phyloP scores from a whole-genome alignment of 2,329 filamentous ascomycete genomes.

The Coniochaeta sp. region DNA sequence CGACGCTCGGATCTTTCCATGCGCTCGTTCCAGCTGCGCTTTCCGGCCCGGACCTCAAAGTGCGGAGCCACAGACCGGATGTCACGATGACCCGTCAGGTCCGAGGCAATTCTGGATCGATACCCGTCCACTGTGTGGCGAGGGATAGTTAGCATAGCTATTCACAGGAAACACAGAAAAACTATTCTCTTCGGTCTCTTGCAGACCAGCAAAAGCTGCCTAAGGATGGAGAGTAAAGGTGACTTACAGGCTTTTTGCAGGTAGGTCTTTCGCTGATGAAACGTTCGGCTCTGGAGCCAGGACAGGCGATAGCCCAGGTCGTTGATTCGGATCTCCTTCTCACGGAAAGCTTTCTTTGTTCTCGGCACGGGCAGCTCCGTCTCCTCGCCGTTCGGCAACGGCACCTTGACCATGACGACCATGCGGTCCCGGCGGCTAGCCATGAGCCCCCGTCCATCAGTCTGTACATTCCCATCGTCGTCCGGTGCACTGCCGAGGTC shows the following conservation, averaged over 20 bases:
- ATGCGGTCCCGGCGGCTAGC: slow-evolving; percentile 25
- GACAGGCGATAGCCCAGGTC: slow-evolving; percentile 93
- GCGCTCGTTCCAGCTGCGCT: slow-evolving; percentile 64
- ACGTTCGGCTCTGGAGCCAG: slow-evolving; percentile 90
- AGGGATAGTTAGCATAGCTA: neutral
- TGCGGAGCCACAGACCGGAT: slow-evolving; percentile 68
- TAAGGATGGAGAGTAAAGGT: neutral
- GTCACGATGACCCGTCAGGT: slow-evolving; percentile 72
- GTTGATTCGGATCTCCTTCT: slow-evolving; percentile 84
- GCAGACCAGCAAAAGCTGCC: neutral
- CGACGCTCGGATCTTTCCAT: slow-evolving; percentile 19
- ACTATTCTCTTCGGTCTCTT: neutral
- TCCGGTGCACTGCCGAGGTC: slow-evolving; percentile 51
- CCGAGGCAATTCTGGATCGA: slow-evolving; percentile 80
- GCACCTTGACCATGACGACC: slow-evolving; percentile 50
- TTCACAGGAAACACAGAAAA: neutral
- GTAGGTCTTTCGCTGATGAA: slow-evolving; percentile 79
- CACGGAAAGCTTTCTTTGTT: slow-evolving; percentile 60
- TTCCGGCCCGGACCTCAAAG: slow-evolving; percentile 83
- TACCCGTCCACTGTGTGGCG: slow-evolving; percentile 72
- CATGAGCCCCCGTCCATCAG: slow-evolving; percentile 36
- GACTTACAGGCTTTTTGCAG: slow-evolving; percentile 83
- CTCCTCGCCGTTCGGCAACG: slow-evolving; percentile 62
- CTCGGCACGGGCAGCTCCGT: slow-evolving; percentile 68
- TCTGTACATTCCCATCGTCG: slow-evolving; percentile 39